A percentile compares a stretch with the other conserved stretches of the same genome.
These are phyloP conservation scores for Kodamaea fungicola DNA, from an alignment of 1,139 yeast species.

Conservation along the genomic window DNA sequence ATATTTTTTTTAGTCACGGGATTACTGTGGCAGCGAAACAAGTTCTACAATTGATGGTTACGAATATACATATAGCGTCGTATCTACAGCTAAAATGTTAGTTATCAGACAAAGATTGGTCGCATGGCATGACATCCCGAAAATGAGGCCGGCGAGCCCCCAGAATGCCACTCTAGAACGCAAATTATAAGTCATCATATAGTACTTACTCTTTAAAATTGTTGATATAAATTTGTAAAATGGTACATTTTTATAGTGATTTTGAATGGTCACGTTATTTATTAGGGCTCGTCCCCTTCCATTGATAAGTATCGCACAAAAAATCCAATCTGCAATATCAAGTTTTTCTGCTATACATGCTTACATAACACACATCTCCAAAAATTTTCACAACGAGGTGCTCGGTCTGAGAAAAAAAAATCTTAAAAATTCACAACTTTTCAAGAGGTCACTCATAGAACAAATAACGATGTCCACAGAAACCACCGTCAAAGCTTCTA, in stretches of 20 bases:
- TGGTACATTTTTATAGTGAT: background rate
- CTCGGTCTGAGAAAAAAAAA: background rate
- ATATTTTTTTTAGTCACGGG: background rate
- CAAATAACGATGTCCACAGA: constrained; percentile 30
- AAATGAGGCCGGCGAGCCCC: constrained; percentile 51
- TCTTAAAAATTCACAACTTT: background rate
- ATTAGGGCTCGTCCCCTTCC: constrained; percentile 2
- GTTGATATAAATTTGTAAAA: background rate
- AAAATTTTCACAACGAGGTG: background rate
- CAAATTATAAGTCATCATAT: constrained; percentile 50
- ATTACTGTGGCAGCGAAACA: too few relatives aligned
- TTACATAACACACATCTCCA: background rate
- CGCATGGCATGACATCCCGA: constrained; percentile 37
- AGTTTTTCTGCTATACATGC: background rate
- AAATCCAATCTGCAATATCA: background rate
- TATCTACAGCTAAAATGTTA: constrained; percentile 4
- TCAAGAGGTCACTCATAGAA: constrained; percentile 1
- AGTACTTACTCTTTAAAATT: constrained; percentile 8
- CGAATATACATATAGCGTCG: too few relatives aligned
- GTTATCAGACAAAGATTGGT: constrained; percentile 30
- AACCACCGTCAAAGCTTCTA: constrained; percentile 88
- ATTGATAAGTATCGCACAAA: background rate
- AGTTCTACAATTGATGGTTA: too few relatives aligned
- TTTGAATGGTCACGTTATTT: background rate
- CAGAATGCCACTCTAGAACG: constrained; percentile 43